These are phyloP conservation scores for Artemisia annua DNA, from an alignment of 129 eudicot species.

Conservation along the genomic window DNA sequence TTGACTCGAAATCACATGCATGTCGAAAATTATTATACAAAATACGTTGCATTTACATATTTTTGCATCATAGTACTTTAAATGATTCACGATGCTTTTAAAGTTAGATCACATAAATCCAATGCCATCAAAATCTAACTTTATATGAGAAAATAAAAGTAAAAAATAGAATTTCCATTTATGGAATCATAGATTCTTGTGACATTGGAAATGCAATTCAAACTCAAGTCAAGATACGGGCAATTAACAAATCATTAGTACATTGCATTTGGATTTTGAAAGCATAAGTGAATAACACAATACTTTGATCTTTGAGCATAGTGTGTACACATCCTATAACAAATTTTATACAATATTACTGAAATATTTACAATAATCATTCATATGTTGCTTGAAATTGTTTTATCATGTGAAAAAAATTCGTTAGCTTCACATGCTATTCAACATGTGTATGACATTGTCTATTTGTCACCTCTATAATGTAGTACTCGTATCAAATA, in stretches of 20 bases:
- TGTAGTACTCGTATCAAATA: no score
- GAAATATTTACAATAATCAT: no score
- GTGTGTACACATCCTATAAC: not conserved
- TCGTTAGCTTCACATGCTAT: not conserved
- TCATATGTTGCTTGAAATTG: not conserved
- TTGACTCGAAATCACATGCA: no score
- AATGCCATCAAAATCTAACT: no score
- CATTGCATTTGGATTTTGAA: conserved; percentile 27
- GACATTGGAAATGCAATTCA: conserved; percentile 21
- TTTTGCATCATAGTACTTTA: no score
- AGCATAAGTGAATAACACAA: conserved; percentile 21
- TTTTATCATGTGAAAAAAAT: not conserved
- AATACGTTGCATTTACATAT: no score
- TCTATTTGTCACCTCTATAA: no score
- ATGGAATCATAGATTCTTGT: conserved; percentile 21
- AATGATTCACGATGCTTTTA: not conserved
- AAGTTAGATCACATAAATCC: no score
- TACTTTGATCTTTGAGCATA: conserved; percentile 10
- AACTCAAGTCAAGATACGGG: conserved; percentile 13
- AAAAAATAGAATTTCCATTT: no score
- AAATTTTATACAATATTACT: not conserved
- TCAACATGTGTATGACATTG: no score
- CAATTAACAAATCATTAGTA: conserved; percentile 22
- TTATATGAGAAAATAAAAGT: no score
- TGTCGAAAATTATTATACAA: no score